Evolutionary conservation across 768 basidiomycete species (phyloP).

Genomic region (Leccinum uliginosum): DNA sequence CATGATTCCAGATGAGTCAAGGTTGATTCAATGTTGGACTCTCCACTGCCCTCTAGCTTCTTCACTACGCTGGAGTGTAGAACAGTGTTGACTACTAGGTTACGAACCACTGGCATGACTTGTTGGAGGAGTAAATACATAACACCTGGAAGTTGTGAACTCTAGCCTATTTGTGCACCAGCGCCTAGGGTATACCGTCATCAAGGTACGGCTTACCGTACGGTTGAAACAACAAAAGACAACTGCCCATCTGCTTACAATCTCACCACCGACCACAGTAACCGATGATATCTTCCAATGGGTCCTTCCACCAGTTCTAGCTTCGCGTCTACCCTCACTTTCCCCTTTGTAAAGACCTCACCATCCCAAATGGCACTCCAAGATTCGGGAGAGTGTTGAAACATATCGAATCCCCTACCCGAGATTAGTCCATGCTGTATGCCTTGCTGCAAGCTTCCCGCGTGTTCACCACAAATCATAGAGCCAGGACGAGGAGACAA

Average conservation of each 20-base stretch:
- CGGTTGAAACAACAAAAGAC: background rate
- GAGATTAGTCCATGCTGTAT: background rate
- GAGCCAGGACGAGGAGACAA: slow-evolving; percentile 30
- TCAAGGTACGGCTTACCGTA: slow-evolving; percentile 62
- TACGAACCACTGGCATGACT: slow-evolving; percentile 65
- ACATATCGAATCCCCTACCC: slow-evolving; percentile 8
- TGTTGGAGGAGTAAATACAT: no score
- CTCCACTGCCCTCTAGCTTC: slow-evolving; percentile 94
- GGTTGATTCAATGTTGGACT: no score
- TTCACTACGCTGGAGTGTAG: slow-evolving; percentile 93
- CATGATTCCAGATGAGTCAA: no score
- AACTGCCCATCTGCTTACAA: slow-evolving; percentile 8
- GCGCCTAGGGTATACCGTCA: no score
- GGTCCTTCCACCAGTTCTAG: background rate
- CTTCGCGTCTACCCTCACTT: slow-evolving; percentile 5
- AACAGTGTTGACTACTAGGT: slow-evolving; percentile 93
- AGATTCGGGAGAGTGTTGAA: slow-evolving; percentile 31
- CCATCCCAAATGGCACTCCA: slow-evolving; percentile 39
- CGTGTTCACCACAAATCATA: slow-evolving; percentile 29
- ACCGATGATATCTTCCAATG: background rate
- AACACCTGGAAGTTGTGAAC: slow-evolving; percentile 79
- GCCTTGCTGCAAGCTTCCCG: slow-evolving; percentile 8
- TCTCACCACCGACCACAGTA: slow-evolving; percentile 27
- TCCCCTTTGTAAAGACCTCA: slow-evolving; percentile 26
- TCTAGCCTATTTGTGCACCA: no score